Base-by-base conservation (phyloP, 2,329 filamentous ascomycete species). In the Dryadomyces quercus-mongolicae region DNA sequence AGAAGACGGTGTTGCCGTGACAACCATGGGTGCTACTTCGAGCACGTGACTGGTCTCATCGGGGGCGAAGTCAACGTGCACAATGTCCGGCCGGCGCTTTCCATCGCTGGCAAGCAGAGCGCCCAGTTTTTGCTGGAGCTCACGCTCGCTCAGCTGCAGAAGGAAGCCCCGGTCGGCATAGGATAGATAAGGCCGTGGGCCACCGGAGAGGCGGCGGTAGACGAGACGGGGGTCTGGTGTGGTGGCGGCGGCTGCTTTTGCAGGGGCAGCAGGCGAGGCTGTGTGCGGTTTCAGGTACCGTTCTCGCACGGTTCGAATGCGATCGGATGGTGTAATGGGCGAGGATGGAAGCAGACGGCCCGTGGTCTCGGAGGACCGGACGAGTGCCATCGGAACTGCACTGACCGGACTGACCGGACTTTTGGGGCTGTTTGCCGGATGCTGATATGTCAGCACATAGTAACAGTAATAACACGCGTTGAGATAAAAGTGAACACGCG, bases 61-160 rank as follows among this genome's bases (percentile, higher is more conserved):
- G 0, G 56, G 46, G 0, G 66, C 65, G 45, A 78, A 76, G 59
- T 77, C 75, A 7, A 75, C 71, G 56, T 78, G 75, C 18, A 74
- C 67, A 0, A 61, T 21, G 12, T 16, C 16, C 21, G 49, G 38
- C 38, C 9, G 31, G 9, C 10, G 3, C 25, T 2, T 1, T 3
- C n/a, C 16, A 3, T 31, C 16, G 34, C 3, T 2, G 6, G 47
- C 7, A 9, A 36, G 31, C 13, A 47, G 21, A 6, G 12, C 5
- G 21, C 45, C 8, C 8, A 47, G 45, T 21, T 15, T 5, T 16
- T 25, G n/a, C 3, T 9, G 47, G 25, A 40, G 36, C 36, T 21
- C 25, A 10, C 25, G 9, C 8, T 25, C 34, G 8, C 3, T 40
- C 4, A 16, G 10, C 36, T 40, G 36, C 8, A 40, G 36, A 4